These are phyloP conservation scores for Tagetes erecta DNA, from an alignment of 129 eudicot species.

Conservation along the genomic window DNA sequence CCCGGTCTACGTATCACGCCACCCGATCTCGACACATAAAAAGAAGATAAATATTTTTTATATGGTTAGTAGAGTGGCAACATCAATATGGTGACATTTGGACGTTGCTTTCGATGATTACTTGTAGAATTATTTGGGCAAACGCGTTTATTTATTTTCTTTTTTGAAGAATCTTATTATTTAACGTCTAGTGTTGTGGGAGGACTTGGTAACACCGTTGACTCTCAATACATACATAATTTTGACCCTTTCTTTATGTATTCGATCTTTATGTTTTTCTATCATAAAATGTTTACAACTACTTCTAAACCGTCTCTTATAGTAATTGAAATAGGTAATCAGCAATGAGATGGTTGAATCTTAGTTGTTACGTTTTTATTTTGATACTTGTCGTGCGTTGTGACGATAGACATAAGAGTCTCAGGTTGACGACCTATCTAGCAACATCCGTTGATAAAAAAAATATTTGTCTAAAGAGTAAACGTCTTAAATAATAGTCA, in stretches of 20 bases:
- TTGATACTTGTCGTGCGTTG: too few relatives aligned
- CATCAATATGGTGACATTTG: conserved; percentile 25
- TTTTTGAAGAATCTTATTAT: conserved; percentile 23
- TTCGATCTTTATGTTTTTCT: not conserved
- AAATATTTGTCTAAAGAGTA: too few relatives aligned
- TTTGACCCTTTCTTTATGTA: conserved; percentile 29
- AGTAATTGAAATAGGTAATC: too few relatives aligned
- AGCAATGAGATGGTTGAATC: too few relatives aligned
- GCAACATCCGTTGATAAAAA: too few relatives aligned
- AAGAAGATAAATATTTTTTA: too few relatives aligned
- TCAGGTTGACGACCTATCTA: too few relatives aligned
- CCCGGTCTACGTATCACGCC: too few relatives aligned
- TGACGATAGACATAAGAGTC: too few relatives aligned
- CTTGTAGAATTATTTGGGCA: conserved; percentile 23
- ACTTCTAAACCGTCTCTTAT: not conserved
- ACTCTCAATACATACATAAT: conserved; percentile 13
- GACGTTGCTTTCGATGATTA: conserved; percentile 27
- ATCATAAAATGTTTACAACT: conserved; percentile 14
- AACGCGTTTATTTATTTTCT: conserved; percentile 18
- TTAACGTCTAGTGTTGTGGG: conserved; percentile 26
- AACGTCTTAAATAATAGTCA: too few relatives aligned
- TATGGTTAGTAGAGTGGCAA: conserved; percentile 5
- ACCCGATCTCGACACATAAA: too few relatives aligned
- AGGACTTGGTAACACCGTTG: conserved; percentile 25
- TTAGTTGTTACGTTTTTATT: too few relatives aligned